Evolutionary conservation across 225 moss, liverwort and hornwort genomes (phyloP).

Genomic region (Antitrichia curtipendula): DNA sequence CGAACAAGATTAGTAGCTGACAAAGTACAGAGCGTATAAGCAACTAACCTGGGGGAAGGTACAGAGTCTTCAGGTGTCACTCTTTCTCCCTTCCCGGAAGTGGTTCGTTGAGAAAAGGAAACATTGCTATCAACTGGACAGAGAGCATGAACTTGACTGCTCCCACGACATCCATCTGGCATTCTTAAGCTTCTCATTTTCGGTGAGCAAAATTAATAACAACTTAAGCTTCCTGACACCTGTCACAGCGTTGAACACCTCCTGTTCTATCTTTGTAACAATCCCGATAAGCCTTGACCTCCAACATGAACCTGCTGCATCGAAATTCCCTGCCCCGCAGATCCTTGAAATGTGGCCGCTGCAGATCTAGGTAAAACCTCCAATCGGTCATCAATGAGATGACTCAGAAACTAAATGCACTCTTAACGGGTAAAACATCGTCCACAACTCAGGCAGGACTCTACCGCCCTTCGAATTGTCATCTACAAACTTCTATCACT

Average conservation of each 20-base stretch:
- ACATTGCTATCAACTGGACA: slow-evolving; percentile 22
- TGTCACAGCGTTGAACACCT: background rate
- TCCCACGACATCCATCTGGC: slow-evolving; percentile 52
- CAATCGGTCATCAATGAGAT: slow-evolving; percentile 9
- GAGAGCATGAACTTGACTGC: slow-evolving; percentile 53
- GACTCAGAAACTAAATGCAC: background rate
- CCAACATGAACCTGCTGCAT: slow-evolving; percentile 4
- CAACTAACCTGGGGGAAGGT: slow-evolving; percentile 30
- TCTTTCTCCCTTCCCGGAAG: slow-evolving; percentile 17
- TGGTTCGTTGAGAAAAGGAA: background rate
- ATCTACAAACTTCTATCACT: background rate
- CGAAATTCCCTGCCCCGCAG: background rate
- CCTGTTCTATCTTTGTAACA: background rate
- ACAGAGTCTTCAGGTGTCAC: slow-evolving; percentile 35
- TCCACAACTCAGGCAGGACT: background rate
- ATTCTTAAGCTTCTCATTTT: slow-evolving; percentile 58
- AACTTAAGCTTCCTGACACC: slow-evolving; percentile 8
- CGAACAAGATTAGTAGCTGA: background rate
- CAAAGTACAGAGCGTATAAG: background rate
- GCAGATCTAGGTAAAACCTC: background rate
- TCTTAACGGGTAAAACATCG: background rate
- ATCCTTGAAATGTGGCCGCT: background rate
- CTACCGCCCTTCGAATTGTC: background rate
- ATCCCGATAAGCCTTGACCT: background rate
- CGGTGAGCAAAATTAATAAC: background rate